Conservation (phyloP, 108 stramenopile species). For the Skeletonema tropicum region DNA sequence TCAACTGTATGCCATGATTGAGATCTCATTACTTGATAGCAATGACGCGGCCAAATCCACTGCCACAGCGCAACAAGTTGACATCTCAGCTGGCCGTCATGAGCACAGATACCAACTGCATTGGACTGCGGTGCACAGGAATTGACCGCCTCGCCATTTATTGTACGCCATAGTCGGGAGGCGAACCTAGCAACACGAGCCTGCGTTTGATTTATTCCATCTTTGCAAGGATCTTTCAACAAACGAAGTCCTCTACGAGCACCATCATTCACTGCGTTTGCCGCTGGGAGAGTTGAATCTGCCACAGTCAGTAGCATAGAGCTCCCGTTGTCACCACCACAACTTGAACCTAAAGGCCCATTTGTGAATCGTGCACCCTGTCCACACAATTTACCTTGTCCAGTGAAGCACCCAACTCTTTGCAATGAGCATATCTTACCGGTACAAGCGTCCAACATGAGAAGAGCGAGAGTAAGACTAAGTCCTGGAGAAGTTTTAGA, state of each 20-base stretch:
- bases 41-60: constrained; percentile 79
- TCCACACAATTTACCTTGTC: constrained; percentile 61
- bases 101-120: constrained; percentile 62
- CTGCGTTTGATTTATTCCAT: constrained; percentile 44
- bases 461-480: constrained; percentile 71
- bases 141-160: constrained; percentile 70
- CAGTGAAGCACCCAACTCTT: constrained; percentile 74
- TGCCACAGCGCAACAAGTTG: constrained; percentile 82
- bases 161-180: constrained; percentile 80
- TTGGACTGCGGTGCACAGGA: background rate
- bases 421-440: constrained; percentile 88
- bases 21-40: constrained; percentile 64
- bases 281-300: constrained; percentile 69
- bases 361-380: constrained; percentile 67
- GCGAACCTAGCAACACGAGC: constrained; percentile 83
- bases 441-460: constrained; percentile 89
- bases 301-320: constrained; percentile 64
- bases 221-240: constrained; percentile 62
- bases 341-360: constrained; percentile 80
- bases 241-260: constrained; percentile 74
- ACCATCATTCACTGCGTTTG: constrained; percentile 86
- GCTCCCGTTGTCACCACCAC: constrained; percentile 84
- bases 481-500: constrained; percentile 66
- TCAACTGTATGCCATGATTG: constrained; percentile 62
- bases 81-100: constrained; percentile 73